Conservation (phyloP, 2,329 filamentous ascomycete species). For the Sclerotinia trifoliorum region DNA sequence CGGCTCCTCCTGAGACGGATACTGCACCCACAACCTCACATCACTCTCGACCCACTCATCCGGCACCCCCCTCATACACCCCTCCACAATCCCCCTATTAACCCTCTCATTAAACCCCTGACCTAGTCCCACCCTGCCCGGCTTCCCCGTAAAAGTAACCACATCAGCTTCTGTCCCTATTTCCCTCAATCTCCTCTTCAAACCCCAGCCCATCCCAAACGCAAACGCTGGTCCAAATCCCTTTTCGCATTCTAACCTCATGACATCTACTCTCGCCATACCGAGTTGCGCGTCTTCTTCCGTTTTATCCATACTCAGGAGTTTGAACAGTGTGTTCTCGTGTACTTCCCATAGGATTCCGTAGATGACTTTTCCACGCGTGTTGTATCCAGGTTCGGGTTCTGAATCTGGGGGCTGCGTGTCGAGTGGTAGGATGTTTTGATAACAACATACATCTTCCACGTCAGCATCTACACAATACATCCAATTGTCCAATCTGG, state of each 20-base stretch:
- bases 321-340: background rate
- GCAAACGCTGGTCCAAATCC: background rate
- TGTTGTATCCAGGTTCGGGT: background rate
- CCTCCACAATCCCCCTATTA: constrained; percentile 14
- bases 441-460: background rate
- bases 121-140: background rate
- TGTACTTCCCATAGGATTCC: background rate
- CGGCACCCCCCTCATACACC: constrained; percentile 7
- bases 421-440: background rate
- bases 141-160: background rate
- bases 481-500: constrained; percentile 2
- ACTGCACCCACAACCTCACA: constrained; percentile 13
- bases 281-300: background rate
- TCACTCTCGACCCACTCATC: constrained; percentile 17
- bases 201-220: constrained; percentile 12
- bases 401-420: background rate
- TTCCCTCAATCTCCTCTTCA: background rate
- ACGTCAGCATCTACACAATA: background rate
- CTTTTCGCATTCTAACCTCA: background rate
- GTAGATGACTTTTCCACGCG: background rate
- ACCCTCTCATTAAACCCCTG: constrained; percentile 1
- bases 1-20: background rate
- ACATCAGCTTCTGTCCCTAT: background rate
- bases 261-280: background rate
- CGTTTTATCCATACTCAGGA: background rate